Evolutionary conservation across 805 yeast species (phyloP).

Genomic region (Candida michaelii): DNA sequence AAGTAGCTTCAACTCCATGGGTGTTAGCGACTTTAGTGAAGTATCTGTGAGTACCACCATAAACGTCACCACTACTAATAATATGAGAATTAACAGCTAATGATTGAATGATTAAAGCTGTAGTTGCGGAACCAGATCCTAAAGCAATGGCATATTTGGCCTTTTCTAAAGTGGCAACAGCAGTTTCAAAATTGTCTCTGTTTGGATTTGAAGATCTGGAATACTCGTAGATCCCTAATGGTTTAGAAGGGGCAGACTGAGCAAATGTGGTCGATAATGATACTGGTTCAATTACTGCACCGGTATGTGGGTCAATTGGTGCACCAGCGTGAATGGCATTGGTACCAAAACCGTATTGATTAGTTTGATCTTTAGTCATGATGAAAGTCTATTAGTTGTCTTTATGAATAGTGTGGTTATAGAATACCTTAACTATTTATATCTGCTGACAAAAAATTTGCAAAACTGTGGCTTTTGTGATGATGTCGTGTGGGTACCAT

Average conservation of each 20-base stretch:
- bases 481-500: neutral
- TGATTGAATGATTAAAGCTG: conserved; percentile 73
- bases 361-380: conserved; percentile 40
- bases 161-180: conserved; percentile 75
- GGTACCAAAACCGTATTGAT: conserved; percentile 62
- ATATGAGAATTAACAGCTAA: conserved; percentile 73
- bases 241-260: conserved; percentile 73
- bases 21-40: conserved; percentile 81
- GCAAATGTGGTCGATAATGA: conserved; percentile 84
- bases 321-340: conserved; percentile 85
- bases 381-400: neutral
- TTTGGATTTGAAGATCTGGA: conserved; percentile 86
- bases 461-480: conserved; percentile 4
- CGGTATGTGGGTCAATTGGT: conserved; percentile 66
- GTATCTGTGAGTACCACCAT: conserved; percentile 90
- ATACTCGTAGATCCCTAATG: conserved; percentile 78
- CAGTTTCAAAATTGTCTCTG: conserved; percentile 76
- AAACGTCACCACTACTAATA: conserved; percentile 79
- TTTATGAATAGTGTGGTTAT: neutral
- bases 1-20: conserved; percentile 70
- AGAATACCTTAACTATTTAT: neutral
- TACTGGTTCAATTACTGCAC: conserved; percentile 85
- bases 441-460: conserved; percentile 6
- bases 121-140: conserved; percentile 83
- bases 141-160: conserved; percentile 77